phyloP scores from a whole-genome alignment of 257 asterid species.

The Linderniella brevidens region DNA sequence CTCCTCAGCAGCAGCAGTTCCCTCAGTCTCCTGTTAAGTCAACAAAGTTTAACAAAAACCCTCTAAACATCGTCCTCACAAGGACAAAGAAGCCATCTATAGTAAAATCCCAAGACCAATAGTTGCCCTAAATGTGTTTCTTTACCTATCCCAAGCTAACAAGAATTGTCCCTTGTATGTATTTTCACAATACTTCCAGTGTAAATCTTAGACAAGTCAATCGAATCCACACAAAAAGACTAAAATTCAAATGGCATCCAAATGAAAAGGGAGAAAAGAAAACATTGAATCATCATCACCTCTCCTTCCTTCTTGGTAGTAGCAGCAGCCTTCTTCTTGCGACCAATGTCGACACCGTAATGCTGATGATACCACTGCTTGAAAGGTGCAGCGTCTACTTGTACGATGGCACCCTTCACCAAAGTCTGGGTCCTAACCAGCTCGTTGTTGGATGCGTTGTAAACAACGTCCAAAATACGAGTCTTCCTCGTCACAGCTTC shows the following conservation, averaged over 20 bases:
- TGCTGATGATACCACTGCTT: constrained; percentile 78
- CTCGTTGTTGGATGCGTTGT: constrained; percentile 61
- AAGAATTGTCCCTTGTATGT: too few species aligned
- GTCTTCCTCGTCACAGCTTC: constrained; percentile 56
- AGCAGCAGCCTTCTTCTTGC: constrained; percentile 43
- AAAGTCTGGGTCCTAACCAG: constrained; percentile 61
- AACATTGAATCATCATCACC: constrained; percentile 11
- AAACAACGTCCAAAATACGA: constrained; percentile 59
- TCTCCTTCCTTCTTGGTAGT: constrained; percentile 47
- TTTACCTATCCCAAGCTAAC: too few species aligned
- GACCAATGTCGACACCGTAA: constrained; percentile 71
- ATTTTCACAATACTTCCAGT: too few species aligned
- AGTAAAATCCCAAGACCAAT: too few species aligned
- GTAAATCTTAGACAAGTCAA: too few species aligned
- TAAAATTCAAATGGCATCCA: too few species aligned
- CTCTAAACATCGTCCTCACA: too few species aligned
- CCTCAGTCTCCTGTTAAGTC: constrained; percentile 25
- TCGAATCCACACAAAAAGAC: too few species aligned
- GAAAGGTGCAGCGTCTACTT: constrained; percentile 75
- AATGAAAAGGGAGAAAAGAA: too few species aligned
- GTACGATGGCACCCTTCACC: constrained; percentile 62
- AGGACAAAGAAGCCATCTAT: too few species aligned
- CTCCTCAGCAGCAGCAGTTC: constrained; percentile 23
- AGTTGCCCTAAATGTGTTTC: too few species aligned
- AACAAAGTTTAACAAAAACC: too few species aligned